Conservation (phyloP, 805 yeast species). For the Lachancea quebecensis region DNA sequence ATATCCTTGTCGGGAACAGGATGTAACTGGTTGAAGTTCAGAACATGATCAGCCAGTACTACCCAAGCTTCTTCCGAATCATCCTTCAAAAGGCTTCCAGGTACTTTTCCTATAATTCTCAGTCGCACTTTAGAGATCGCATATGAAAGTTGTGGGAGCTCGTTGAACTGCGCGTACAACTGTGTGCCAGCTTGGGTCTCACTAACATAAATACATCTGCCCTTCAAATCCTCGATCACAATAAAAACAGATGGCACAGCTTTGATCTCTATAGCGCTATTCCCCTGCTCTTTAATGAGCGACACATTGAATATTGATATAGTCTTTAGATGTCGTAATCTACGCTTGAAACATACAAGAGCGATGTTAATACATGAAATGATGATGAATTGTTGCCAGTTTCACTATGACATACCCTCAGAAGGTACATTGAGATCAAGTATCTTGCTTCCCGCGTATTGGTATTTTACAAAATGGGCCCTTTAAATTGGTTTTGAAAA, state of each 20-base stretch:
- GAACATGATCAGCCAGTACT: slow-evolving; percentile 5
- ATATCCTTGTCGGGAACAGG: slow-evolving; percentile 7
- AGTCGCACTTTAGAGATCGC: slow-evolving; percentile 13
- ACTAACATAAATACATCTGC: slow-evolving; percentile 20
- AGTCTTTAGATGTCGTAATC: slow-evolving; percentile 25
- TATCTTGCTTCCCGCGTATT: too few relatives aligned
- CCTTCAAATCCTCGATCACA: slow-evolving; percentile 17
- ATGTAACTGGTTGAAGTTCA: slow-evolving; percentile 18
- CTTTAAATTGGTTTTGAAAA: background rate
- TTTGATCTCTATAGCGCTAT: background rate
- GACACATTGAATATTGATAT: slow-evolving; percentile 18
- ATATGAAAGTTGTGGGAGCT: slow-evolving; percentile 15
- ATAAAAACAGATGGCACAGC: slow-evolving; percentile 18
- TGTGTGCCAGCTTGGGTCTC: slow-evolving; percentile 20
- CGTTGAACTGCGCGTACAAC: slow-evolving; percentile 20
- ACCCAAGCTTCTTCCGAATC: slow-evolving; percentile 14
- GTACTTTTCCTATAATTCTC: slow-evolving; percentile 18
- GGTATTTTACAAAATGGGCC: too few relatives aligned
- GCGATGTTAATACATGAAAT: background rate
- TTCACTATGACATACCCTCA: background rate
- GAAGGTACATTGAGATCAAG: background rate
- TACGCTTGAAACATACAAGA: slow-evolving; percentile 11
- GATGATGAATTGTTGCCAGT: background rate
- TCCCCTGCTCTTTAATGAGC: slow-evolving; percentile 3
- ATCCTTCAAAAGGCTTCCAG: slow-evolving; percentile 8